Evolutionary conservation across 129 eudicot genomes (phyloP), one percentile per base, ranked within the genome.

Genomic region (Cynara cardunculus): DNA sequence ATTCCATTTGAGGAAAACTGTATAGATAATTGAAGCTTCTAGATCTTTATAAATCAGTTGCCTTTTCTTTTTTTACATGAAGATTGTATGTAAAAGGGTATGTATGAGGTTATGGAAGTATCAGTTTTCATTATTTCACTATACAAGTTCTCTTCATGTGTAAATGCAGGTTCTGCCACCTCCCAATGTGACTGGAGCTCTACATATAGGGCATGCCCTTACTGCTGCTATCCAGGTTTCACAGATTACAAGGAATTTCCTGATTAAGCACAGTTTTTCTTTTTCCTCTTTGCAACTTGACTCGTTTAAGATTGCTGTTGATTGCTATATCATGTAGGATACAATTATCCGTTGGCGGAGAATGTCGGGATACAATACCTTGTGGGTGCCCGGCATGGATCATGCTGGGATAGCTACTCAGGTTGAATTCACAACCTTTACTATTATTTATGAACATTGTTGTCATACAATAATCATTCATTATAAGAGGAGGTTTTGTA

Each of bases 391-490:
- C 37, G 97, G 99, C 34, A 92, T 90, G 96, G 97, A 95, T 62
- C 99, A 95, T 85, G 99, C 99, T 68, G 99, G 99, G 81, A 95
- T 95, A 77, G 99, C 99, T 30, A 95, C 99, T 31, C 99, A 95
- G 97, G 99, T 95, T 77, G n/a, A 25, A 3, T 34, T 64, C 59
- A 83, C 73, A 19, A 19, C 65, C 65, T 56, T 56, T n/a, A 12
- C 12, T 19, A 41, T 41, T 13, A 24, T 41, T 73, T 39, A 22
- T 73, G 61, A 37, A 35, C 9, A 5, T 76, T 11, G 49, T 31
- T 78, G 9, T 25, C 64, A 32, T 69, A 78, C 21, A 14, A 41
- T 72, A 31, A 49, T 27, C n/a, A 56, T 70, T 61, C 37, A 16
- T 37, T 30, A n/a, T 32, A 32, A 56, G 81, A 19, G 80, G 39